Conservation (phyloP, 2,329 filamentous ascomycete genomes). For the Penicillium oxalicum region DNA sequence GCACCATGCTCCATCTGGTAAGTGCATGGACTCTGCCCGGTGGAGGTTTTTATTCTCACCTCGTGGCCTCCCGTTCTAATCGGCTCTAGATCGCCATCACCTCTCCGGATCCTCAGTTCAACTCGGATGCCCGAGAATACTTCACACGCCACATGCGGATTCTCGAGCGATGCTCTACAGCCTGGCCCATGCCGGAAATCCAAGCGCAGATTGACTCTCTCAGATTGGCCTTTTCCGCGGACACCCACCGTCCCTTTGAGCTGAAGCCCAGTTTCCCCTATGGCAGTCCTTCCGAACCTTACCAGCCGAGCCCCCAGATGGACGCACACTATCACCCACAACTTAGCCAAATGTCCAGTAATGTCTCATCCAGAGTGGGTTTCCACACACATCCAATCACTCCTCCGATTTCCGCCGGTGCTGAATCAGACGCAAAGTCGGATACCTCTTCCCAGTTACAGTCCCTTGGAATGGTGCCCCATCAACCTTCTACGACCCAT, state of each 20-base stretch:
- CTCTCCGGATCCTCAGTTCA: constrained; percentile 83
- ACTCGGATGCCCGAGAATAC: constrained; percentile 76
- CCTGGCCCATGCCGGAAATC: constrained; percentile 85
- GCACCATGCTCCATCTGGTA: constrained; percentile 89
- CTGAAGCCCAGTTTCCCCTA: constrained; percentile 83
- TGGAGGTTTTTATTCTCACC: too few species aligned
- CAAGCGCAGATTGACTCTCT: constrained; percentile 84
- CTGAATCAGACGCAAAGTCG: constrained; percentile 64
- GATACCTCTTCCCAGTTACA: constrained; percentile 64
- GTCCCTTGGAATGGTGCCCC: constrained; percentile 45
- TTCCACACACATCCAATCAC: constrained; percentile 64
- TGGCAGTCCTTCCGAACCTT: constrained; percentile 65
- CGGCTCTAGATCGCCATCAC: constrained; percentile 74
- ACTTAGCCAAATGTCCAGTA: constrained; percentile 41
- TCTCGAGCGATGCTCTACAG: constrained; percentile 73
- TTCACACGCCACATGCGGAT: constrained; percentile 94
- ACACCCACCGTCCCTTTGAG: constrained; percentile 77
- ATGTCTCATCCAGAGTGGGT: constrained; percentile 44
- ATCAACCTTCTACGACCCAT: constrained; percentile 33
- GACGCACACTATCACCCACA: constrained; percentile 47
- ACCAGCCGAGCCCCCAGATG: constrained; percentile 57
- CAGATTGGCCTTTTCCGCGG: constrained; percentile 83
- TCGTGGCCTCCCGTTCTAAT: too few species aligned
- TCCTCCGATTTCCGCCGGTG: constrained; percentile 69
- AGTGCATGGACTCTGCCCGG: constrained; percentile 36